Conservation (phyloP, 192 early-diverging fungal genomes). For the Cladochytrium replicatum region DNA sequence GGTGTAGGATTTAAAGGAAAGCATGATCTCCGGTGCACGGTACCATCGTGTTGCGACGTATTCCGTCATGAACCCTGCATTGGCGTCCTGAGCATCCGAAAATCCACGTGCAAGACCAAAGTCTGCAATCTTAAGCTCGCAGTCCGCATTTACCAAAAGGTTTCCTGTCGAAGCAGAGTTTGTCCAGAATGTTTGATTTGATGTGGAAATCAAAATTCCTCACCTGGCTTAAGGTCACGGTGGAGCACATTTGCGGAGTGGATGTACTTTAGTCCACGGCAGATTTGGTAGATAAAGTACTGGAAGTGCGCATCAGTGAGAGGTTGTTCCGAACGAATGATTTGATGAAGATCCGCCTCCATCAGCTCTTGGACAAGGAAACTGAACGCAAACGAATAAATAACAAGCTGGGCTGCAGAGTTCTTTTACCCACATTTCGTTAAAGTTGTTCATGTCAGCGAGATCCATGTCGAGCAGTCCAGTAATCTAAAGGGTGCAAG, state of each 20-base stretch:
- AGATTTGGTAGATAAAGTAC: slow-evolving; percentile 84
- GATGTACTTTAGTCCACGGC: slow-evolving; percentile 84
- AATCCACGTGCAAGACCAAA: slow-evolving; percentile 94
- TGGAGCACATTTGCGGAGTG: slow-evolving; percentile 91
- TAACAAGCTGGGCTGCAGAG: too few species aligned
- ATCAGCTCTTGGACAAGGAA: slow-evolving; percentile 65
- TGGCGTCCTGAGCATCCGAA: slow-evolving; percentile 68
- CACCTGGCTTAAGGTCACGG: slow-evolving; percentile 88
- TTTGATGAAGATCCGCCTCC: slow-evolving; percentile 85
- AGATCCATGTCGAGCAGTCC: slow-evolving; percentile 60
- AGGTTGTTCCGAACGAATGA: slow-evolving; percentile 71
- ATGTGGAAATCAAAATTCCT: slow-evolving; percentile 11
- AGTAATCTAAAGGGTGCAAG: slow-evolving; percentile 35
- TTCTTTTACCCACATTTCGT: too few species aligned
- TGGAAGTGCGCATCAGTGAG: slow-evolving; percentile 83
- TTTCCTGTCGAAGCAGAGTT: slow-evolving; percentile 39
- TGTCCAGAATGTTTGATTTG: not conserved
- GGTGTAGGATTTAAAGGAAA: slow-evolving; percentile 95
- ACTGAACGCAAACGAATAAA: not conserved
- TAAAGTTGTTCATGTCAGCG: slow-evolving; percentile 40
- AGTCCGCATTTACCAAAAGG: slow-evolving; percentile 94
- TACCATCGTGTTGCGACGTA: slow-evolving; percentile 99
- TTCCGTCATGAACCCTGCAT: slow-evolving; percentile 95
- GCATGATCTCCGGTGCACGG: slow-evolving; percentile 96
- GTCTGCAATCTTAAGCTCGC: slow-evolving; percentile 91